These are phyloP conservation scores for Ophiocordyceps camponoti-leonardi DNA, from an alignment of 2,329 filamentous ascomycete species.

Conservation along the genomic window DNA sequence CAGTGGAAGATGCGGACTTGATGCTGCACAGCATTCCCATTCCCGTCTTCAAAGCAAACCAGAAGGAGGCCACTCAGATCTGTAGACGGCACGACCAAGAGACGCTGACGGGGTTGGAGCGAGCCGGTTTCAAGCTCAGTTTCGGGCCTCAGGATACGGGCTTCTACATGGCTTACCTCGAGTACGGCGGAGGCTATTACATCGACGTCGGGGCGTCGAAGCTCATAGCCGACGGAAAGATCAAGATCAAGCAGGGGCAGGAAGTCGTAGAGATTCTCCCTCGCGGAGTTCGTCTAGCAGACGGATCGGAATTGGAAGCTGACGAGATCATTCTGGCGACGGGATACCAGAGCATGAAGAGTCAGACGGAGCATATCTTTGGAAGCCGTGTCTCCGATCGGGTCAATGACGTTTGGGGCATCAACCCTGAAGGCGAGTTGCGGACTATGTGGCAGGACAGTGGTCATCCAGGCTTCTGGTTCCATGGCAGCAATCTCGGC, in stretches of 20 bases:
- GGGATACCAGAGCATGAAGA: conserved; percentile 52
- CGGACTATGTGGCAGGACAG: conserved; percentile 39
- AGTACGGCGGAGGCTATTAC: conserved; percentile 52
- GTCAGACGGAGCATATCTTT: conserved; percentile 41
- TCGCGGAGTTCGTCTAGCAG: conserved; percentile 27
- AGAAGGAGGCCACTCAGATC: conserved; percentile 22
- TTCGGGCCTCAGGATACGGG: conserved; percentile 37
- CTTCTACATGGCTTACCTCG: conserved; percentile 44
- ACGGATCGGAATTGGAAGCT: conserved; percentile 37
- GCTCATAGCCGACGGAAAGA: conserved; percentile 45
- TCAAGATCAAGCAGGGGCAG: conserved; percentile 43
- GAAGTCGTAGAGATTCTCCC: conserved; percentile 34
- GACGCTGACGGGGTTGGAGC: conserved; percentile 25
- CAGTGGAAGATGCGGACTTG: conserved; percentile 49
- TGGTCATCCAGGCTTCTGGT: conserved; percentile 49
- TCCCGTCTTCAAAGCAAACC: conserved; percentile 41
- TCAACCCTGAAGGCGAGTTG: conserved; percentile 39
- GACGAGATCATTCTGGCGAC: conserved; percentile 49
- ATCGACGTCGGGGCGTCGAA: conserved; percentile 49
- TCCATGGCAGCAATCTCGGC: conserved; percentile 46
- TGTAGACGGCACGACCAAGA: conserved; percentile 20
- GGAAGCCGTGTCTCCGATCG: conserved; percentile 42
- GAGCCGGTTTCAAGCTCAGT: conserved; percentile 44
- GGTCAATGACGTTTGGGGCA: conserved; percentile 43
- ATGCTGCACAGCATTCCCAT: conserved; percentile 38